phyloP scores from a whole-genome alignment of 306 rosid species.

The Fagus crenata region DNA sequence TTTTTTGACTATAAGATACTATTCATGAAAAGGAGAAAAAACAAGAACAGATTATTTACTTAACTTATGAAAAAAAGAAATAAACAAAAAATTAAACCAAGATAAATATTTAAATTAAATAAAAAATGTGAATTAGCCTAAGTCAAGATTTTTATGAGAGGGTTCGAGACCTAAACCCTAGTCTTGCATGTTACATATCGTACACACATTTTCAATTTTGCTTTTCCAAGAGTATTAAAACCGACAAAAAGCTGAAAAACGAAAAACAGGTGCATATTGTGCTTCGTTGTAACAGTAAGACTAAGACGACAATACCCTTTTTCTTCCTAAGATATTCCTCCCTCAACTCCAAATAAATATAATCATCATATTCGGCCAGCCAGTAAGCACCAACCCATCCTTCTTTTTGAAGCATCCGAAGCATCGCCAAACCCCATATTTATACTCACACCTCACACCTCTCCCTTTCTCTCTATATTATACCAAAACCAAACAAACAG shows the following conservation, averaged over 20 bases:
- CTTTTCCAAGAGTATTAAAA: no score
- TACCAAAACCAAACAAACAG: background rate
- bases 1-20: no score
- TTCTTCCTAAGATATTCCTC: background rate
- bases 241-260: background rate
- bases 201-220: no score
- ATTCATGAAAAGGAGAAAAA: no score
- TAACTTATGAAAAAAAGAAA: no score
- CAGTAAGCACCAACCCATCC: constrained; percentile 7
- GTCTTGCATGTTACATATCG: no score
- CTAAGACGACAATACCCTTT: background rate
- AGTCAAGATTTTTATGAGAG: no score
- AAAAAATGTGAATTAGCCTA: no score
- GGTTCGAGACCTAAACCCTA: no score
- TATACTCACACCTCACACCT: background rate
- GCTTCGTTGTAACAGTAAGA: background rate
- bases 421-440: background rate
- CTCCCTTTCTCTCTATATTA: background rate
- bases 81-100: no score
- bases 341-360: background rate
- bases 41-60: no score
- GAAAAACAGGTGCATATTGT: background rate
- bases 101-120: no score
- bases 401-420: constrained; percentile 28
- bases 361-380: constrained; percentile 14